These are phyloP conservation scores for Trichoderma brevicompactum DNA, from an alignment of 2,329 filamentous ascomycete genomes.

Conservation along the genomic window DNA sequence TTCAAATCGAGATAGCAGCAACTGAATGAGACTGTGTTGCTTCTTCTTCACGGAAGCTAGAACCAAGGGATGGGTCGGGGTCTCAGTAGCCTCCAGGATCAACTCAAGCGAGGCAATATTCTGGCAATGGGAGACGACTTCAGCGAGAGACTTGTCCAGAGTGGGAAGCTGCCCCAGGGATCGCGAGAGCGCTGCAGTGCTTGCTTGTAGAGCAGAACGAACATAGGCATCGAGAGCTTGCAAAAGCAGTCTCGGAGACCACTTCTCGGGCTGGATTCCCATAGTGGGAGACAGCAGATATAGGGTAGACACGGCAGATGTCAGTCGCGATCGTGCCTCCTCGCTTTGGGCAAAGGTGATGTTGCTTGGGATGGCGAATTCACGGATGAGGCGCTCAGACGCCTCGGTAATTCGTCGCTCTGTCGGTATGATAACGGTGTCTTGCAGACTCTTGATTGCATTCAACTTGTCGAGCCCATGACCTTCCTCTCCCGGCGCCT, in stretches of 20 bases:
- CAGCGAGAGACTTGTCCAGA: slow-evolving; percentile 78
- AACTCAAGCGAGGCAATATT: slow-evolving; percentile 87
- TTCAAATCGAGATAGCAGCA: slow-evolving; percentile 77
- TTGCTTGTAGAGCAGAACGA: slow-evolving; percentile 77
- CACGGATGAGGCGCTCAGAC: slow-evolving; percentile 78
- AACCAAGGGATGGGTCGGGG: slow-evolving; percentile 71
- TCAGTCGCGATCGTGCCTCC: slow-evolving; percentile 73
- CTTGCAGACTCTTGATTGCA: slow-evolving; percentile 71
- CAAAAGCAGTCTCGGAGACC: slow-evolving; percentile 73
- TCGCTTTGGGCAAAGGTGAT: slow-evolving; percentile 69
- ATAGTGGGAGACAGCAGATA: slow-evolving; percentile 78
- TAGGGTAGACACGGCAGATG: slow-evolving; percentile 74
- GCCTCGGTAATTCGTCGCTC: slow-evolving; percentile 75
- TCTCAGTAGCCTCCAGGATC: slow-evolving; percentile 70
- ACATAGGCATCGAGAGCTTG: slow-evolving; percentile 80
- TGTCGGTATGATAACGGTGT: slow-evolving; percentile 69
- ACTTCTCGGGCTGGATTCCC: slow-evolving; percentile 56
- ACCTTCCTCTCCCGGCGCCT: slow-evolving; percentile 73
- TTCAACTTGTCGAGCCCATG: slow-evolving; percentile 75
- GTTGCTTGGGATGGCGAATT: slow-evolving; percentile 71
- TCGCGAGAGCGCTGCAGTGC: slow-evolving; percentile 72
- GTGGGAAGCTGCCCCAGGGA: slow-evolving; percentile 79
- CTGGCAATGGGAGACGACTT: slow-evolving; percentile 83
- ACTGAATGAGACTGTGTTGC: slow-evolving; percentile 65
- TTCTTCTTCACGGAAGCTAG: slow-evolving; percentile 42